Conservation (phyloP, 106 monocot species). For the Dioscorea dumetorum region DNA sequence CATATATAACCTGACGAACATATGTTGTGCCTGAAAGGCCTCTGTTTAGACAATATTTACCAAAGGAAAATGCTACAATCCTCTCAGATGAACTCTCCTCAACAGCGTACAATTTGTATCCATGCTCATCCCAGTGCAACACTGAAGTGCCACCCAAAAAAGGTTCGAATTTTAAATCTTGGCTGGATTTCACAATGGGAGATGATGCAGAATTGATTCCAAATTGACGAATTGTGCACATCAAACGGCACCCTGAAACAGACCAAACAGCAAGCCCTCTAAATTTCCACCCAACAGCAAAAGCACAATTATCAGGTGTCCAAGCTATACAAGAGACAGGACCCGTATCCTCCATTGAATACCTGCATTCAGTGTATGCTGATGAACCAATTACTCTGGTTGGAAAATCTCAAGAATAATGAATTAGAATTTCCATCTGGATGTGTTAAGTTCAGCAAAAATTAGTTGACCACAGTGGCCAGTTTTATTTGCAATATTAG, state of each 20-base stretch:
- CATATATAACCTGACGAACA: constrained; percentile 83
- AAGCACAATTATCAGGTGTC: constrained; percentile 95
- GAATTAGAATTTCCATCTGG: too few species aligned
- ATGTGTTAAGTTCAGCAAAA: too few species aligned
- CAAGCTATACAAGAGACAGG: constrained; percentile 86
- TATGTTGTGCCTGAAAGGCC: constrained; percentile 91
- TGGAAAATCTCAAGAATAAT: too few species aligned
- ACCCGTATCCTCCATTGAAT: constrained; percentile 96
- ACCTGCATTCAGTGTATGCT: constrained; percentile 32
- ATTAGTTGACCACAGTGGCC: too few species aligned
- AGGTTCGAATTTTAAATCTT: constrained; percentile 77
- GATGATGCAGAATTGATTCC: constrained; percentile 75
- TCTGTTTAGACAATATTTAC: constrained; percentile 89
- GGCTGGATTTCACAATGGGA: constrained; percentile 64
- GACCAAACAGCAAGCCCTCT: constrained; percentile 99
- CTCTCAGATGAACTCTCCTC: constrained; percentile 70
- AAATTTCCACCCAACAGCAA: constrained; percentile 95
- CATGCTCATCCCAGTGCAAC: constrained; percentile 95
- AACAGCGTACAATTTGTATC: constrained; percentile 88
- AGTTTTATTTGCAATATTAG: too few species aligned
- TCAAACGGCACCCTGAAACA: constrained; percentile 91
- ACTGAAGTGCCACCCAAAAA: constrained; percentile 75
- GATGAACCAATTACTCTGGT: too few species aligned
- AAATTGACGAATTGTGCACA: constrained; percentile 95
- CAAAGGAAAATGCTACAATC: constrained; percentile 91